Base-by-base conservation (phyloP, 2,329 filamentous ascomycete species). In the Onygenales sp. region DNA sequence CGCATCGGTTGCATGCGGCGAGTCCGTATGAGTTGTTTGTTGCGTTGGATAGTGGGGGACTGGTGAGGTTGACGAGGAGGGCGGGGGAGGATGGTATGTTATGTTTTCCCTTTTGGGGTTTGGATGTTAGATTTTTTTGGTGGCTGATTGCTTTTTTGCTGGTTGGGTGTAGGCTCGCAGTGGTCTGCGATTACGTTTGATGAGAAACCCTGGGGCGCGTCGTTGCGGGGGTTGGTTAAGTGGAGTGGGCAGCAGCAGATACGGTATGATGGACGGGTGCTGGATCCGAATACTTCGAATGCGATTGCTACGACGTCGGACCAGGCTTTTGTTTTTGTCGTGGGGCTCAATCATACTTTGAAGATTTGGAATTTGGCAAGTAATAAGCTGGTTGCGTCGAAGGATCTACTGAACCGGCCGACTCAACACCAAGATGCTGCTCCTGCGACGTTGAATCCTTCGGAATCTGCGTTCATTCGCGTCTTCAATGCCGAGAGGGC, bases 311-410 rank as follows among this genome's bases (percentile, higher is more conserved):
- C 70, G 33, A 75, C 72, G 5, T 71, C 73, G 7, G 72, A 76
- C 53, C 70, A 74, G 52, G 71, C 69, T 2, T 73, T 76, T 53
- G 67, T 84, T 8, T 88, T 95, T 62, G 91, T 91, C 0, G 82
- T 95, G 48, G 93, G 87, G 58, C 75, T 98, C 55, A 91, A 98
- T 61, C 91, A 98, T 66, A 85, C 84, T 9, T 74, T 98, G 65
- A 85, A 90, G 63, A 84, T 93, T 41, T 97, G 93, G 92, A 93
- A 95, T 64, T 76, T 92, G 35, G 76, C 81, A n/a, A 87, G 82
- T 41, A 91, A 91, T 46, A 87, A 85, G 65, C 80, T 94, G 52
- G 81, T 88, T 5, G 82, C 83, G 53, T 84, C 85, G 5, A 83
- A 83, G 60, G 92, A 98, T 68, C 77, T 98, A 35, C 70, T 97